Conservation (phyloP, 1,284 basidiomycete species). For the Athelia sp. region DNA sequence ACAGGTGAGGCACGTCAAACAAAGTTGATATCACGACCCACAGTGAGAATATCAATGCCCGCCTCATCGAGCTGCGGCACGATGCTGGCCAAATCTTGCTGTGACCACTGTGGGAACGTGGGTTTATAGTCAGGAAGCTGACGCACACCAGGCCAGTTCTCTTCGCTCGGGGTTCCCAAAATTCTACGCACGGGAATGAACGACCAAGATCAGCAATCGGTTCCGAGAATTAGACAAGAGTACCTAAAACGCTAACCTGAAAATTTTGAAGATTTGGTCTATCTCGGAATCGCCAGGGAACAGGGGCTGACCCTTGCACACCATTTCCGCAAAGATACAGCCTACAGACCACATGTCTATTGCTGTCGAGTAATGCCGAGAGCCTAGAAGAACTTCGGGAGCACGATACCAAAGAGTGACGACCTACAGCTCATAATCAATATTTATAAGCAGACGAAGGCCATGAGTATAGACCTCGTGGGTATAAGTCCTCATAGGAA, state of each 20-base stretch:
- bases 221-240: slow-evolving; percentile 3
- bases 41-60: slow-evolving; percentile 78
- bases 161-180: slow-evolving; percentile 93
- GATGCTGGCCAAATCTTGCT: slow-evolving; percentile 60
- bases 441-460: slow-evolving; percentile 5
- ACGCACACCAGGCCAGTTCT: slow-evolving; percentile 89
- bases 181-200: slow-evolving; percentile 43
- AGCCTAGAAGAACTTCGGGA: slow-evolving; percentile 94
- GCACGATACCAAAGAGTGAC: slow-evolving; percentile 99
- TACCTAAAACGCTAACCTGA: slow-evolving; percentile 55
- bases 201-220: not conserved
- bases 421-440: slow-evolving; percentile 51
- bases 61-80: slow-evolving; percentile 67
- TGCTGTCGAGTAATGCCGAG: slow-evolving; percentile 92
- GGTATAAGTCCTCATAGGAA: slow-evolving; percentile 96
- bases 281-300: slow-evolving; percentile 99
- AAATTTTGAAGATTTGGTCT: slow-evolving; percentile 99
- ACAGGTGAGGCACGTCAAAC: slow-evolving; percentile 1
- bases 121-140: slow-evolving; percentile 93
- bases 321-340: slow-evolving; percentile 93
- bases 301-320: slow-evolving; percentile 81
- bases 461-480: slow-evolving; percentile 71
- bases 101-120: slow-evolving; percentile 93
- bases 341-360: slow-evolving; percentile 99
- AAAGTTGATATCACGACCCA: slow-evolving; percentile 22